A percentile compares a stretch with the other conserved stretches of the same genome.
These are phyloP conservation scores for Atkinsonella texensis DNA, from an alignment of 2,329 filamentous ascomycete species.

Conservation along the genomic window DNA sequence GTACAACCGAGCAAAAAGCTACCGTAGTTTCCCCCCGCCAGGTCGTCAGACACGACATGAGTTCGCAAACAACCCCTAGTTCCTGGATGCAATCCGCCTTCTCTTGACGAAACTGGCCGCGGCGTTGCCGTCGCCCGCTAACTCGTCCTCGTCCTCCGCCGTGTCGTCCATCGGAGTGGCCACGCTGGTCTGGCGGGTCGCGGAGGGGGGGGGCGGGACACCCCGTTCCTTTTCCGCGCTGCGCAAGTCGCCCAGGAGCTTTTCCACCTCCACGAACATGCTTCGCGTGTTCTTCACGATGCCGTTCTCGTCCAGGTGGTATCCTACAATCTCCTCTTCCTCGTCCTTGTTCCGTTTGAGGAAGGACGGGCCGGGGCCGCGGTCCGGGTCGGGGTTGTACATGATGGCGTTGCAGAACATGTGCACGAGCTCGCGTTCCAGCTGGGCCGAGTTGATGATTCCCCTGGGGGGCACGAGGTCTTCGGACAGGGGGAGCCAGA, in stretches of 20 bases:
- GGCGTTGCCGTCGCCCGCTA: slow-evolving; percentile 28
- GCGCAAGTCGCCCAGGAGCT: slow-evolving; percentile 62
- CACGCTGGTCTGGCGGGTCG: slow-evolving; percentile 24
- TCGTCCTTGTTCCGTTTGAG: slow-evolving; percentile 32
- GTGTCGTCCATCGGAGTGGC: slow-evolving; percentile 32
- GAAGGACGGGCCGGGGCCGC: slow-evolving; percentile 55
- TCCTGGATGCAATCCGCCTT: slow-evolving; percentile 23
- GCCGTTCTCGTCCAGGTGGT: slow-evolving; percentile 67
- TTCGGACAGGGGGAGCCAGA: slow-evolving; percentile 57
- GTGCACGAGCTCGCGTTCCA: slow-evolving; percentile 86
- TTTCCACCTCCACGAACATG: slow-evolving; percentile 84
- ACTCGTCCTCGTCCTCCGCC: slow-evolving; percentile 38
- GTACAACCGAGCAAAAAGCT: too few species aligned
- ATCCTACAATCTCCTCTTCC: slow-evolving; percentile 39
- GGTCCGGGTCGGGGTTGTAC: slow-evolving; percentile 81
- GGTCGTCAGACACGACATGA: not conserved
- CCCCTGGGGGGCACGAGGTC: slow-evolving; percentile 76
- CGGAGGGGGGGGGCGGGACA: slow-evolving; percentile 22
- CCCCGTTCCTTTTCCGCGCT: slow-evolving; percentile 52
- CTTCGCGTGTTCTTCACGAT: slow-evolving; percentile 78
- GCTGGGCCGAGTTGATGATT: slow-evolving; percentile 85
- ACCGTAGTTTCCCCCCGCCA: too few species aligned
- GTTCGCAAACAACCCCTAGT: slow-evolving; percentile 13
- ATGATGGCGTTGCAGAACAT: slow-evolving; percentile 98
- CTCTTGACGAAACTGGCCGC: slow-evolving; percentile 22